These are phyloP conservation scores for Syzygium aqueum DNA, from an alignment of 345 rosid species.

Conservation along the genomic window DNA sequence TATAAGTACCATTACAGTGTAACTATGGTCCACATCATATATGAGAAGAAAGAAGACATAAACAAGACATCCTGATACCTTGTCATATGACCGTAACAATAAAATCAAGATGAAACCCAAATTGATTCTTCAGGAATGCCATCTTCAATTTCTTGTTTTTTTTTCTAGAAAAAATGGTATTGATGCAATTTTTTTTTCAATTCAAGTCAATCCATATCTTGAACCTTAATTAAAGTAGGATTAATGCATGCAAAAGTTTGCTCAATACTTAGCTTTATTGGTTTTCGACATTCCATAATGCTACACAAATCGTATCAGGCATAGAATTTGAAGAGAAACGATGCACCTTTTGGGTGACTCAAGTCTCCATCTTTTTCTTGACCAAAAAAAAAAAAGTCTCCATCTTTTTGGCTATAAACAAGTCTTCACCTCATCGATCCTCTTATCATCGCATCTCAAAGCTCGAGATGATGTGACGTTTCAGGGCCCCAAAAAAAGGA, in stretches of 20 bases:
- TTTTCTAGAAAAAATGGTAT: background rate
- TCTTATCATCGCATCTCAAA: background rate
- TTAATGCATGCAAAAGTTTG: background rate
- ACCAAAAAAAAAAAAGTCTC: no score
- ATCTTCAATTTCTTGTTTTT: background rate
- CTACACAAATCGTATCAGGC: background rate
- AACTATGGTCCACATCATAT: background rate
- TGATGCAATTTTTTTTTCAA: background rate
- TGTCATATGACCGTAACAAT: background rate
- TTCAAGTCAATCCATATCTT: background rate
- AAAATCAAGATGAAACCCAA: background rate
- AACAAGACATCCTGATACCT: background rate
- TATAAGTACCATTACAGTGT: background rate
- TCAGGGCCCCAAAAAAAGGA: no score
- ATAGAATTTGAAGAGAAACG: background rate
- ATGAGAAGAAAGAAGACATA: no score
- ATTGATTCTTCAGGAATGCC: background rate
- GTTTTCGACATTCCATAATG: background rate
- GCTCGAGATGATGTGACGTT: no score
- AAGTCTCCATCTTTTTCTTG: background rate
- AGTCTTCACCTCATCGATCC: background rate
- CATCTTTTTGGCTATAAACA: background rate
- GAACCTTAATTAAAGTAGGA: background rate
- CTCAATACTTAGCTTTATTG: background rate
- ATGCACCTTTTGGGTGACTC: background rate